Percentiles rank a stretch among this genome's conserved stretches.
These are phyloP conservation scores for Bisporella sp. DNA, from an alignment of 2,329 filamentous ascomycete genomes.

Conservation along the genomic window DNA sequence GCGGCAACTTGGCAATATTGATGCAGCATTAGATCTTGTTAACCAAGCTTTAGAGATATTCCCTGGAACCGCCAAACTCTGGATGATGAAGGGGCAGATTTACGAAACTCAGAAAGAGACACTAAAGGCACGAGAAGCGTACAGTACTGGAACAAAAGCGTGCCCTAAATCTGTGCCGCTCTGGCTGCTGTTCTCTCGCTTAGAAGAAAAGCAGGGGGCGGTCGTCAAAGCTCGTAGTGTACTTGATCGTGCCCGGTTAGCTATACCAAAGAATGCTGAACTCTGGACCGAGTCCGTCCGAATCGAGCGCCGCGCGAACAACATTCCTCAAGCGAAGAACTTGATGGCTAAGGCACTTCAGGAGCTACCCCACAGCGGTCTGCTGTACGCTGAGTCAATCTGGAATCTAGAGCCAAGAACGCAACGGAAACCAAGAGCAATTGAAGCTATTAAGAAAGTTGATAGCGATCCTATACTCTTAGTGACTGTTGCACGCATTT, in stretches of 20 bases:
- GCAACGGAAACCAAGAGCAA: constrained; percentile 80
- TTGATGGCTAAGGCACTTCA: constrained; percentile 92
- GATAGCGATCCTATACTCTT: constrained; percentile 88
- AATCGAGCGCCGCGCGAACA: constrained; percentile 81
- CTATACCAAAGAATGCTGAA: constrained; percentile 75
- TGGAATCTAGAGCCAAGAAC: constrained; percentile 89
- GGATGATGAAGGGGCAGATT: constrained; percentile 98
- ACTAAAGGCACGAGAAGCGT: constrained; percentile 83
- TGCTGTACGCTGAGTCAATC: constrained; percentile 91
- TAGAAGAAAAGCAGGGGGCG: constrained; percentile 80
- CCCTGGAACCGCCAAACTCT: constrained; percentile 79
- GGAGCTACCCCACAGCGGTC: constrained; percentile 79
- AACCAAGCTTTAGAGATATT: constrained; percentile 83
- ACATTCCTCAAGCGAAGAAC: constrained; percentile 75
- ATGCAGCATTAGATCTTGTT: constrained; percentile 78
- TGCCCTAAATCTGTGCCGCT: constrained; percentile 78
- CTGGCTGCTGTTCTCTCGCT: constrained; percentile 80
- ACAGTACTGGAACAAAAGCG: constrained; percentile 78
- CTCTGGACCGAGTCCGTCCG: constrained; percentile 94
- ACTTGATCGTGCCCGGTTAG: constrained; percentile 82
- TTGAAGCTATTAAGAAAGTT: constrained; percentile 95
- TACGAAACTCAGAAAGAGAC: constrained; percentile 78
- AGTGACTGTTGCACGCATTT: constrained; percentile 86
- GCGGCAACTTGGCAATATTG: constrained; percentile 70
- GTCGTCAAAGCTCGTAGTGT: constrained; percentile 90